phyloP scores from a whole-genome alignment of 192 early-diverging fungal genomes.

The Chytriomyces sp. region DNA sequence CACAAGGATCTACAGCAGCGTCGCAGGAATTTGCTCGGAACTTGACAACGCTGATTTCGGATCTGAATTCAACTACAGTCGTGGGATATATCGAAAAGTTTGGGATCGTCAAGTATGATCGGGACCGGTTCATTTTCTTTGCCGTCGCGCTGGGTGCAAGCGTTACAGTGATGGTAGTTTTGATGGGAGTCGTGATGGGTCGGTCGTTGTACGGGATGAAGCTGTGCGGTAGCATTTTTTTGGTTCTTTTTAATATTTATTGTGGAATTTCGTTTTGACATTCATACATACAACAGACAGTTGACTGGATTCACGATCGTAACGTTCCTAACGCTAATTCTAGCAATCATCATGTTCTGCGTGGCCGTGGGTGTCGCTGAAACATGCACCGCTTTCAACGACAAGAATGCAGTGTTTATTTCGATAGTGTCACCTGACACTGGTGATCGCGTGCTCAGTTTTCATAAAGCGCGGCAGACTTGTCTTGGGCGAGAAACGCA shows the following conservation, averaged over 20 bases:
- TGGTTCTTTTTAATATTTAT: too few species aligned
- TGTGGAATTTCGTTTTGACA: too few species aligned
- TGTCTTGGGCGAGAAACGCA: neutral
- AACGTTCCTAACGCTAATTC: neutral
- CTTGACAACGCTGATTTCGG: neutral
- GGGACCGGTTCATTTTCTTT: neutral
- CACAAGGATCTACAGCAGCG: neutral
- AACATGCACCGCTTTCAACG: neutral
- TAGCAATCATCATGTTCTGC: neutral
- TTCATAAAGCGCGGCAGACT: neutral
- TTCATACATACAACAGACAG: neutral
- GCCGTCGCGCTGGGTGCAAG: neutral
- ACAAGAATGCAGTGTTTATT: neutral
- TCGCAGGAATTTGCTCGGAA: neutral
- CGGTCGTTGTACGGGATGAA: neutral
- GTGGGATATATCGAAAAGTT: neutral
- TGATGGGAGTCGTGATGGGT: neutral
- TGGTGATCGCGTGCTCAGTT: neutral
- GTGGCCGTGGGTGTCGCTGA: neutral
- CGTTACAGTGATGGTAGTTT: neutral
- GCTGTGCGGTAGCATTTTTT: neutral
- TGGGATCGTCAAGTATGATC: neutral
- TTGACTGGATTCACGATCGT: neutral
- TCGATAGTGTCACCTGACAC: neutral
- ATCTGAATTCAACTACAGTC: neutral